A percentile compares a stretch with the other conserved stretches of the same genome.
Conservation (phyloP, 192 early-diverging fungal species). For the Entomortierella beljakovae region DNA sequence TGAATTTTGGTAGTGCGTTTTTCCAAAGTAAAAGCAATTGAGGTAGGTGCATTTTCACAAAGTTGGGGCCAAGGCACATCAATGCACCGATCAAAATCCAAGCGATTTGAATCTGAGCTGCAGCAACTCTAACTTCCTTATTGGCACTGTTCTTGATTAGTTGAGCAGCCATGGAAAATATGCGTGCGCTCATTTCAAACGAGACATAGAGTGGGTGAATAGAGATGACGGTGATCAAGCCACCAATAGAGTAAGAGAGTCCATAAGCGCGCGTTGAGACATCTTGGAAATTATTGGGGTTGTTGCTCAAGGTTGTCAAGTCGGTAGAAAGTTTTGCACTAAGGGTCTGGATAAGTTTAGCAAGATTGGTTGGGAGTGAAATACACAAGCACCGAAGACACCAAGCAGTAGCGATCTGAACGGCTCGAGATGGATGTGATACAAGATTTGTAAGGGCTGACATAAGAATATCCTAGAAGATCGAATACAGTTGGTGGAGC, state of each 20-base stretch:
- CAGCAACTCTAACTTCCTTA: constrained; percentile 70
- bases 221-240: constrained; percentile 77
- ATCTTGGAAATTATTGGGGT: constrained; percentile 67
- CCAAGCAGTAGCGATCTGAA: constrained; percentile 80
- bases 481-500: neutral
- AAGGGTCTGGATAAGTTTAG: constrained; percentile 65
- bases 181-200: constrained; percentile 81
- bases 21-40: constrained; percentile 87
- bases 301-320: constrained; percentile 78
- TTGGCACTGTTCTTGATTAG: constrained; percentile 71
- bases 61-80: constrained; percentile 83
- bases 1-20: constrained; percentile 77
- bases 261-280: constrained; percentile 71
- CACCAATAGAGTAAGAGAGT: constrained; percentile 69
- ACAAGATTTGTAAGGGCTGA: constrained; percentile 80
- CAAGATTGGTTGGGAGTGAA: constrained; percentile 72
- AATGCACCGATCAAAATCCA: constrained; percentile 84
- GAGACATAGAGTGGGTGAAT: constrained; percentile 74
- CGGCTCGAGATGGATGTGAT: constrained; percentile 72
- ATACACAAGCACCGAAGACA: constrained; percentile 76
- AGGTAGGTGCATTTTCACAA: constrained; percentile 82
- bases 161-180: constrained; percentile 81
- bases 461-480: constrained; percentile 64
- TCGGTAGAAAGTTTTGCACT: constrained; percentile 61
- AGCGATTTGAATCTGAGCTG: constrained; percentile 75